Base-by-base conservation (phyloP, 108 stramenopile species). In the Cyclotella atomus region DNA sequence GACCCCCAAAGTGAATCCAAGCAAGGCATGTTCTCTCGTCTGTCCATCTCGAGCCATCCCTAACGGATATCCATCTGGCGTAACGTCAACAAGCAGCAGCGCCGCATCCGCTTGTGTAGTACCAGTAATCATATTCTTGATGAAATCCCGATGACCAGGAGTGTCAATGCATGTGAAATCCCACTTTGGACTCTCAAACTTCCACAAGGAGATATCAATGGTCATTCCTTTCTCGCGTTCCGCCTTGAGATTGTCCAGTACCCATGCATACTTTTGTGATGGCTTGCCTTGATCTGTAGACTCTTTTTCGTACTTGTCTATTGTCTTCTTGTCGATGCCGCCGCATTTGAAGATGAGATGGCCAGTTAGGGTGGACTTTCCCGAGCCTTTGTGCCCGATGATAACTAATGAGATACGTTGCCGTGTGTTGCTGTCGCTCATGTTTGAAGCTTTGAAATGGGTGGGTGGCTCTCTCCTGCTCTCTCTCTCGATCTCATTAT, bases 201-300 rank as follows among this genome's bases (percentile, higher is more conserved):
- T 87, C 85, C 96, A 98, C 70, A 98, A 89, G 23, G 97, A 96
- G 62, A 98, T 96, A 68, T 99, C 97, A 91, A 99, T 99, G 71
- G 99, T 99, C 63, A 98, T 97, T n/a, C 98, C 98, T 19, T 96
- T 95, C 82, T 96, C 97, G 35, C 98, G 97, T 86, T 99, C 99
- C 60, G 90, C 87, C 88, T 98, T 97, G 55, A 97, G 92, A 79
- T 98, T 98, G 87, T 99, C 98, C 49, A 98, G 84, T 50, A 99
- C 86, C 97, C 97, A 99, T 25, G 97, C 97, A 59, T 93, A 92
- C 84, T 92, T 75, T 38, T 62, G 67, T 12, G 73, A 63, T 12
- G 60, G 65, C 77, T 91, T 95, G 59, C 96, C 96, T 41, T 96
- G 65, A 76, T 96, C 91, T 52, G 81, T 85, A 10, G 94, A 90